These are phyloP conservation scores for Megacollybia marginata DNA, from an alignment of 768 basidiomycete genomes.

Conservation along the genomic window DNA sequence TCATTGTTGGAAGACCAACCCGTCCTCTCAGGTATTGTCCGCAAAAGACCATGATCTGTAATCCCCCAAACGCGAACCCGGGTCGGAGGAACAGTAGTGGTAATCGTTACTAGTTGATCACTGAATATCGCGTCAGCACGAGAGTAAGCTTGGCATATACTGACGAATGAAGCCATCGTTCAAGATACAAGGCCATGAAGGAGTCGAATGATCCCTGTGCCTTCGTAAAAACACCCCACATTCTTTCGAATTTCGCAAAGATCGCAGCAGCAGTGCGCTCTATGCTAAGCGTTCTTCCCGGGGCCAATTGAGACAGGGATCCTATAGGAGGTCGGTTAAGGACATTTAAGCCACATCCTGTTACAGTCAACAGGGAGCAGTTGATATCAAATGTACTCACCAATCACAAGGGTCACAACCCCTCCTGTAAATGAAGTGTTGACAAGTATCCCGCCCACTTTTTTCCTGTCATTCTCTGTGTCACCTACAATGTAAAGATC, in stretches of 20 bases:
- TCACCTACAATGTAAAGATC: constrained; percentile 75
- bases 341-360: constrained; percentile 88
- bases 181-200: constrained; percentile 74
- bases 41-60: constrained; percentile 80
- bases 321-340: constrained; percentile 80
- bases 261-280: constrained; percentile 74
- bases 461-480: constrained; percentile 47
- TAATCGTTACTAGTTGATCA: constrained; percentile 77
- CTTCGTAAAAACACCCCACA: constrained; percentile 70
- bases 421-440: constrained; percentile 77
- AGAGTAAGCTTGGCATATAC: constrained; percentile 24
- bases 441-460: constrained; percentile 89
- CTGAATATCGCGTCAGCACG: constrained; percentile 29
- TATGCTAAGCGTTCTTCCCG: constrained; percentile 43
- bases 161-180: constrained; percentile 88
- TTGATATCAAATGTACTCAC: constrained; percentile 31
- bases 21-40: constrained; percentile 61
- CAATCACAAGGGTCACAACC: constrained; percentile 71
- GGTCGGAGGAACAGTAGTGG: constrained; percentile 63
- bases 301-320: constrained; percentile 73
- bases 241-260: constrained; percentile 64
- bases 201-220: constrained; percentile 67
- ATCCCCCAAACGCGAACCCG: constrained; percentile 77
- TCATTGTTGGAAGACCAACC: constrained; percentile 21
- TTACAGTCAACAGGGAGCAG: neutral